Base-by-base conservation (phyloP, 805 yeast genomes). In the Diddensiella transvaalensis region DNA sequence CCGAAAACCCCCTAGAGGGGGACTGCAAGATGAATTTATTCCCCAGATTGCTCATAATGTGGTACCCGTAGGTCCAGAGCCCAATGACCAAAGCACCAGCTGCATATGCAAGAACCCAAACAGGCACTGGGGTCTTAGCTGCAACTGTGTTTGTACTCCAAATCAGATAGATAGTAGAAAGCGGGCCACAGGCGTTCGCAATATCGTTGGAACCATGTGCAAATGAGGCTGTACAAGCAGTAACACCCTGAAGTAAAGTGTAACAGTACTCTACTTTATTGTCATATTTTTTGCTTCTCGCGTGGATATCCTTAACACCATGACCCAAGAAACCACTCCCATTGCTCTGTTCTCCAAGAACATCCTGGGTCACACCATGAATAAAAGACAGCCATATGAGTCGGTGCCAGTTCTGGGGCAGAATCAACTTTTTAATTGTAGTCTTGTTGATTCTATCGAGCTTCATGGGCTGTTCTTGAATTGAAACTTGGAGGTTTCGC, bases 191-290 rank as follows among this genome's bases (percentile, higher is more conserved):
- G 33, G 91, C 89, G 58, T 84, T 84, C 42, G 88, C 76, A 53
- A 85, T 82, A 67, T 84, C 91, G 61, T 84, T 84, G 35, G 91
- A 82, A 48, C 91, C 91, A 61, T 84, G 91, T 4, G 90, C 87
- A 65, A 85, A 83, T 1, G 90, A 83, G 83, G 83, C 83, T 44
- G 88, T 83, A 56, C 81, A 76, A 13, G 91, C 90, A 37, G 90
- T 83, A 53, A 83, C 66, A 45, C 80, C 82, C 67, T 84, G 91
- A 47, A 83, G 69, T 53, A 83, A 69, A 2, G 90, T 78, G 63
- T 77, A 84, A 54, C 84, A 65, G 63, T 75, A 81, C 67, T 84
- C 91, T 49, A 81, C 70, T 64, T 80, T 80, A 75, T 79, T 80
- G 62, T 83, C 86, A 66, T 84, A 84, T 59, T 74, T 79, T 64